Base-by-base conservation (phyloP, 1,284 basidiomycete genomes). In the Naganishia albida region DNA sequence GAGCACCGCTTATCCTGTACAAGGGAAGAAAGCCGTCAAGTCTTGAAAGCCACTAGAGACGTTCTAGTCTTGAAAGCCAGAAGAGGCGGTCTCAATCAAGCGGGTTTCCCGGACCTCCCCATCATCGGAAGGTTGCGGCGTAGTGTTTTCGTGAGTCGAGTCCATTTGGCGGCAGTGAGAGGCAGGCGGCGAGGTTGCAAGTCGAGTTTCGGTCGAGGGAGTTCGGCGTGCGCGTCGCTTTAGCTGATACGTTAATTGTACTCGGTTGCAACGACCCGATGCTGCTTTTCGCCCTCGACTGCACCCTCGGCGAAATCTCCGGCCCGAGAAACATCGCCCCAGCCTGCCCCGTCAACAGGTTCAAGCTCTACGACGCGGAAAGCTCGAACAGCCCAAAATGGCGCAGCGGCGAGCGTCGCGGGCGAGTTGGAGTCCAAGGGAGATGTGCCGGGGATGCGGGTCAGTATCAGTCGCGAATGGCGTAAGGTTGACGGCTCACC, bases 401-500 rank as follows among this genome's bases (percentile, higher is more conserved):
- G 66, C 66, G 7, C 70, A 71, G 70, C 54, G 18, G 20, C 70
- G 13, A 69, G 63, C 30, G 20, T 63, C 18, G 70, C 70, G 6
- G 70, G 67, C 3, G 64, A 65, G 48, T 44, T 71, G 43, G 70
- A 71, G 57, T 54, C 68, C 40, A 66, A 68, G 53, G 70, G 68
- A 1, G 68, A 68, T 8, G 64, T 71, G 34, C 68, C 65, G 44
- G 68, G 66, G 12, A 71, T 69, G 68, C 66, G 69, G 62, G 69
- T 70, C 34, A 69, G 69, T 63, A 23, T n/a, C 26, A 23, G 18
- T 43, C 25, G 20, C 18, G 26, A 7, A 40, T 13, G 12, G 2
- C 7, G 13, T 12, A 16, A 25, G 39, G 30, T 8, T 12, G 20
- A 18, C 28, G 38, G 38, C 49, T 44, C 16, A 28, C 20, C 18